Evolutionary conservation across 176 grass and related monocot species (phyloP), one percentile per base, ranked within the genome.

Genomic region (Oryza nivara): DNA sequence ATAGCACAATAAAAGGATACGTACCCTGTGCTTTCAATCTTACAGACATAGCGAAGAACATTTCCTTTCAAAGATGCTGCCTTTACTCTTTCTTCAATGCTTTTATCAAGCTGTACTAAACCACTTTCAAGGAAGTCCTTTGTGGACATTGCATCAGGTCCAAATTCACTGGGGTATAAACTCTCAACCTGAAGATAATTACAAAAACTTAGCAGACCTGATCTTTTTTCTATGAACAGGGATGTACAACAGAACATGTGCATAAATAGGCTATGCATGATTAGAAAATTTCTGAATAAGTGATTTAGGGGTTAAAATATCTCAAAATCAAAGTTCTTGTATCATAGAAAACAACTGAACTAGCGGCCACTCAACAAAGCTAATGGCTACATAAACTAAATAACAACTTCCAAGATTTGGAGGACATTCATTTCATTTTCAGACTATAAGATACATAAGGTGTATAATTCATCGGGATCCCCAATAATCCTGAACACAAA

Each of bases 31-130:
- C 79, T 79, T 78, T 84, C 80, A 77, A 95, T 89, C 20, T 92
- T 65, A 73, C 92, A 88, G 28, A 93, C 95, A 85, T 93, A 98
- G 54, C 91, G 87, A 91, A 98, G 90, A 86, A 95, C 92, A 65
- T 98, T 95, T 67, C 91, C 92, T 84, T 80, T 98, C n/a, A 65
- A 88, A 51, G 89, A 89, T 88, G 95, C 91, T 75, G 80, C 83
- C 88, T 65, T 84, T 4, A 90, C 82, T 87, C 85, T 90, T 88
- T 90, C 91, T 87, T 88, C 84, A 84, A 98, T 83, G 80, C 68
- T 73, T 86, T 86, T 84, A 80, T 98, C 96, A 72, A 95, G 84
- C 38, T 93, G 86, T 68, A 20, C 54, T 61, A 93, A 74, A 74
- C 91, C 96, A 71, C 68, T 92, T 79, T 85, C 81, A 83, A 98